phyloP scores from a whole-genome alignment of 257 asterid species.

The Jacaranda mimosifolia region DNA sequence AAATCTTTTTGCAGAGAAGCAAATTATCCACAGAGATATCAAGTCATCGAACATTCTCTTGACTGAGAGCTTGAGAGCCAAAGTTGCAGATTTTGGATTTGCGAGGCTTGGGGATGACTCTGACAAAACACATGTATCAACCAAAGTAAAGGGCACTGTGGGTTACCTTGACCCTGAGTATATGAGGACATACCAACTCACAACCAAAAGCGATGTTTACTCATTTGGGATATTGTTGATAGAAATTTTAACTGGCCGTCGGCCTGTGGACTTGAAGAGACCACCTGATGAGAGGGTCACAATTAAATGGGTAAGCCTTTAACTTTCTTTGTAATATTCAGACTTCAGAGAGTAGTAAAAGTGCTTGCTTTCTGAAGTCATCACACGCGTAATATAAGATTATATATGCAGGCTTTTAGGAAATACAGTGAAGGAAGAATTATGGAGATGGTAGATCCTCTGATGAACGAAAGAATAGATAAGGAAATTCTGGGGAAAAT shows the following conservation, averaged over 20 bases:
- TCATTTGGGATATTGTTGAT: conserved; percentile 86
- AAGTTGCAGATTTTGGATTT: conserved; percentile 97
- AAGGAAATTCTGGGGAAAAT: conserved; percentile 67
- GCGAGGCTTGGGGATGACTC: conserved; percentile 88
- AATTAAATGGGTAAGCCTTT: conserved; percentile 82
- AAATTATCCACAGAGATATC: conserved; percentile 96
- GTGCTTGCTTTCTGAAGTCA: conserved; percentile 4
- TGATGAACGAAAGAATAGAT: conserved; percentile 60
- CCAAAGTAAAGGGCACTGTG: conserved; percentile 96
- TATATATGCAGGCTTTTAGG: conserved; percentile 79
- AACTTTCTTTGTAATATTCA: not conserved
- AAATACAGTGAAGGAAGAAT: conserved; percentile 64
- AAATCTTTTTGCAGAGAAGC: conserved; percentile 72
- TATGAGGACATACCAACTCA: conserved; percentile 90
- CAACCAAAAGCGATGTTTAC: conserved; percentile 91
- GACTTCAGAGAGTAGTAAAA: not conserved
- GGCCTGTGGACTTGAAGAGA: conserved; percentile 87
- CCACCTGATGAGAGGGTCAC: conserved; percentile 81
- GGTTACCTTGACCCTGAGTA: conserved; percentile 99
- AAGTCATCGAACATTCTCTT: conserved; percentile 96
- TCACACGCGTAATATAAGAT: not conserved
- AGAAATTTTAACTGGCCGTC: conserved; percentile 92
- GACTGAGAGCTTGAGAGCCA: conserved; percentile 90
- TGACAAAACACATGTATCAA: conserved; percentile 79
- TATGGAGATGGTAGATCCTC: conserved; percentile 77